These are phyloP conservation scores for Nematocida ausubeli DNA, from an alignment of 371 early-diverging fungal species.

Conservation along the genomic window DNA sequence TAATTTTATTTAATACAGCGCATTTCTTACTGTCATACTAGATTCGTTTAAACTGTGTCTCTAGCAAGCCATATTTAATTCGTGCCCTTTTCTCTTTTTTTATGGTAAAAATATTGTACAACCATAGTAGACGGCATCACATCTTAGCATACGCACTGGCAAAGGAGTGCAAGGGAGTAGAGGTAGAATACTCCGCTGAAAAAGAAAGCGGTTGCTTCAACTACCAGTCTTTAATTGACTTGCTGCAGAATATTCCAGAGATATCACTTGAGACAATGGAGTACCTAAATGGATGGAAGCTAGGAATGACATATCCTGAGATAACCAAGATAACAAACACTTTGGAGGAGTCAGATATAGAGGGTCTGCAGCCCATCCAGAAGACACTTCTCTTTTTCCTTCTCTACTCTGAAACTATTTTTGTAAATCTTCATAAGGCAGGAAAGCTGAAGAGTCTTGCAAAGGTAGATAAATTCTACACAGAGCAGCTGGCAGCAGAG, in stretches of 20 bases:
- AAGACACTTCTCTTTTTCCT: constrained; percentile 27
- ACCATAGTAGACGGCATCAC: constrained; percentile 26
- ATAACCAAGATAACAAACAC: neutral
- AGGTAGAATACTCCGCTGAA: constrained; percentile 2
- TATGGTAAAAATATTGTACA: constrained; percentile 37
- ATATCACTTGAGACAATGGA: constrained; percentile 9
- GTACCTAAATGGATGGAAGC: constrained; percentile 15
- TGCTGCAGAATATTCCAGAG: constrained; percentile 20
- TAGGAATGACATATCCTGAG: constrained; percentile 27
- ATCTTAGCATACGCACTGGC: constrained; percentile 15
- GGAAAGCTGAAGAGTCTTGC: constrained; percentile 18
- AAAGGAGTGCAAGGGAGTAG: constrained; percentile 5
- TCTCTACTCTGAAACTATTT: constrained; percentile 34
- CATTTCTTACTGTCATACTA: no score
- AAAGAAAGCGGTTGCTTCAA: constrained; percentile 30
- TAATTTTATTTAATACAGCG: no score
- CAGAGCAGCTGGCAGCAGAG: constrained; percentile 30
- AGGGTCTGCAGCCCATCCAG: constrained; percentile 4
- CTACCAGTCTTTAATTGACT: neutral
- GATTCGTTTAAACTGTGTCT: no score
- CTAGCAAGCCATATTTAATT: no score
- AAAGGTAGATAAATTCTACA: constrained; percentile 54
- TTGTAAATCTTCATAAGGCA: constrained; percentile 40
- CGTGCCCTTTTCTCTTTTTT: constrained; percentile 19
- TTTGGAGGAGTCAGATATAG: constrained; percentile 12